Base-by-base conservation (phyloP, 2,329 filamentous ascomycete genomes). In the Trichoderma lentiforme region DNA sequence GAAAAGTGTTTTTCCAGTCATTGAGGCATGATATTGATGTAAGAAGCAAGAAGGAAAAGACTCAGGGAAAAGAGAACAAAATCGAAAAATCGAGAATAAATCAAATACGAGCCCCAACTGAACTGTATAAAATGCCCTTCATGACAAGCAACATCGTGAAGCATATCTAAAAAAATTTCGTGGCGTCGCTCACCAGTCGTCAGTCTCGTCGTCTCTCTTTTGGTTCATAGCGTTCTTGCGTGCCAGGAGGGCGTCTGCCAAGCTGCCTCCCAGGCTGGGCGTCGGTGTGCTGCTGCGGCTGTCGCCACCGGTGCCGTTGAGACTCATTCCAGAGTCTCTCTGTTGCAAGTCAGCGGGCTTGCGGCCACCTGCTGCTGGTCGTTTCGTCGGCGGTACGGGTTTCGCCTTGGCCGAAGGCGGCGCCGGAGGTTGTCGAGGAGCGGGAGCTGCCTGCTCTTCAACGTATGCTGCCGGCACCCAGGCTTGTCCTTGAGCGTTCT, bases 381-480 rank as follows among this genome's bases (percentile, higher is more conserved):
- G 88, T 83, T 97, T 97, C 14, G 89, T 90, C 3, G 93, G 95
- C 26, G 92, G 93, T 28, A 90, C 90, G 0, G 92, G 89, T 81
- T 94, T 95, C 3, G 86, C 81, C 71, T 84, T 83, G 56, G 82
- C 81, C 1, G 92, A 89, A 11, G 91, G 91, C 1, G 91, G 89
- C 1, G 92, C 89, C 11, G 91, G 91, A 1, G 91, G 89, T 2
- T 92, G 89, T 14, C 91, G 90, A 15, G 93, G 91, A 7, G 90
- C 87, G 28, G 89, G 88, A 4, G 89, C 87, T 5, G 89, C 87
- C 79, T 92, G 88, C 82, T 98, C 95, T 82, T 98, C 92, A 9
- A 99, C 91, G 78, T 99, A 99, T 24, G 95, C 94, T 24, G 95
- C 93, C 0, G 96, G 96, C 3, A 96, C 90, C 96, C 96, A 99